These are phyloP conservation scores for Botrytis fabae DNA, from an alignment of 2,329 filamentous ascomycete species.

Conservation along the genomic window DNA sequence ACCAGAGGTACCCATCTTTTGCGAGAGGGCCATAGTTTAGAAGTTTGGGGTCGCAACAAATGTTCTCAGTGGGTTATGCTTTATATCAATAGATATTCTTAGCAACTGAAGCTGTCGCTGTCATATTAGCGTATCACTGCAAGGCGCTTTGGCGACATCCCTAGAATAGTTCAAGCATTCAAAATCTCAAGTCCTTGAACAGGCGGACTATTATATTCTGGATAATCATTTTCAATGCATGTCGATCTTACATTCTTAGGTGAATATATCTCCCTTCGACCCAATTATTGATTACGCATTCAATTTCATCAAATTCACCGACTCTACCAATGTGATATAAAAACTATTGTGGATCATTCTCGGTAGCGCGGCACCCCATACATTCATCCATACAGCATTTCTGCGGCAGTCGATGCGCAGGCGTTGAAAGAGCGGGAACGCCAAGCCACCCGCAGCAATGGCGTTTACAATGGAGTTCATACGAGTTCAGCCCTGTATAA, in stretches of 20 bases:
- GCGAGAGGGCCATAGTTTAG: background rate
- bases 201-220: background rate
- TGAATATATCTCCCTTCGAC: background rate
- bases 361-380: background rate
- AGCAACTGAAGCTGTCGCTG: background rate
- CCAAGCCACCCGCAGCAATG: background rate
- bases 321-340: background rate
- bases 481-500: background rate
- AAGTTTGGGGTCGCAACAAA: background rate
- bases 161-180: background rate
- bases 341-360: background rate
- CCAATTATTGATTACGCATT: background rate
- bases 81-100: background rate
- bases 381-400: background rate
- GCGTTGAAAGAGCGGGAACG: background rate
- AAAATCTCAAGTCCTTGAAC: background rate
- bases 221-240: background rate
- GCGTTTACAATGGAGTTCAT: background rate
- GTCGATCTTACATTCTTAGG: background rate
- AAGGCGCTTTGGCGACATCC: background rate
- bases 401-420: background rate
- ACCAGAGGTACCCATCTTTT: background rate
- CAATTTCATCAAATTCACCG: background rate
- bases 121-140: background rate
- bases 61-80: background rate